phyloP scores from a whole-genome alignment of 2,329 filamentous ascomycete species.

The Curvularia sp. region DNA sequence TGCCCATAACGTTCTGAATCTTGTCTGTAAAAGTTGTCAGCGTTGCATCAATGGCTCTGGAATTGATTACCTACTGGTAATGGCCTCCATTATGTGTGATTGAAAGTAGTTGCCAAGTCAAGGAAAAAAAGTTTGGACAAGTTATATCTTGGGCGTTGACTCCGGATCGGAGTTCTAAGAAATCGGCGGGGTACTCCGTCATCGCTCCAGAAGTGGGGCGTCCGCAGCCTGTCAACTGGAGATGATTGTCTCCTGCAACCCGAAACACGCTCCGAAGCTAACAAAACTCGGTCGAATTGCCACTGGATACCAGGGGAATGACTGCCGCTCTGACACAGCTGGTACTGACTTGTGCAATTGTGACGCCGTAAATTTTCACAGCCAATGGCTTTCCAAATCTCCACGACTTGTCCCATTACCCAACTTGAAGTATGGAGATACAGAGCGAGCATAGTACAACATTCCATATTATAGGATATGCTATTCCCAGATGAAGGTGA shows the following conservation, averaged over 20 bases:
- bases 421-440: background rate
- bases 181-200: slow-evolving; percentile 42
- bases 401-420: background rate
- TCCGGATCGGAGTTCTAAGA: slow-evolving; percentile 43
- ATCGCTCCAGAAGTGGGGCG: slow-evolving; percentile 38
- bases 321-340: background rate
- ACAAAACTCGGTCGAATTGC: background rate
- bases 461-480: background rate
- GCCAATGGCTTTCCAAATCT: background rate
- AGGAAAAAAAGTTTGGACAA: slow-evolving; percentile 21
- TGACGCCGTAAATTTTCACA: background rate
- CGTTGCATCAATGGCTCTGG: slow-evolving; percentile 10
- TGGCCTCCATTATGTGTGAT: slow-evolving; percentile 47
- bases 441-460: too few species aligned
- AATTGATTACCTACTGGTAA: slow-evolving; percentile 37
- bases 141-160: slow-evolving; percentile 38
- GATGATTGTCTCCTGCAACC: slow-evolving; percentile 4
- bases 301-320: background rate
- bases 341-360: background rate
- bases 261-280: slow-evolving; percentile 6
- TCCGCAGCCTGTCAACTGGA: slow-evolving; percentile 6
- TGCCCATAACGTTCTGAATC: slow-evolving; percentile 42
- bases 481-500: background rate
- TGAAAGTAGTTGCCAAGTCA: slow-evolving; percentile 16
- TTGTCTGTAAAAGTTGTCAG: slow-evolving; percentile 40